A percentile compares a stretch with the other conserved stretches of the same genome.
These are phyloP conservation scores for Diplocarpon mali DNA, from an alignment of 2,329 filamentous ascomycete species.

Conservation along the genomic window DNA sequence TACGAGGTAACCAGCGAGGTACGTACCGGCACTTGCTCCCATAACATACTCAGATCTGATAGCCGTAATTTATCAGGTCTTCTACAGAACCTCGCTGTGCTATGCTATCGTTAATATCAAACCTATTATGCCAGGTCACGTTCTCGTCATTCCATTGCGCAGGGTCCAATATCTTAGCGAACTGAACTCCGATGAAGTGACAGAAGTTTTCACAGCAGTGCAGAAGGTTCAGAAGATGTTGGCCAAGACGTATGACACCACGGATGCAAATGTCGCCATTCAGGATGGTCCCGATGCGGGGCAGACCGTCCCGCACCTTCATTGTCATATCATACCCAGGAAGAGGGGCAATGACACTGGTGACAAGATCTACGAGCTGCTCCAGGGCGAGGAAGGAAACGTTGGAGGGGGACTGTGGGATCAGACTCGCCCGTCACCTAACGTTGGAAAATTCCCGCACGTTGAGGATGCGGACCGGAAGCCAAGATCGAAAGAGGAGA, in stretches of 20 bases:
- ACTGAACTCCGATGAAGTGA: constrained; percentile 26
- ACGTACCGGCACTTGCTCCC: constrained; percentile 4
- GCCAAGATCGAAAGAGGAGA: constrained; percentile 60
- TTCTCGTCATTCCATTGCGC: constrained; percentile 72
- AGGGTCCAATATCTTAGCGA: constrained; percentile 53
- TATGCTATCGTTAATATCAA: constrained; percentile 94
- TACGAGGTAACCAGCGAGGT: constrained; percentile 70
- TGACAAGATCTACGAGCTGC: constrained; percentile 70
- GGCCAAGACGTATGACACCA: constrained; percentile 37
- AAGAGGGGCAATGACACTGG: constrained; percentile 41
- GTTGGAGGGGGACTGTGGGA: constrained; percentile 61
- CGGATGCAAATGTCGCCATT: constrained; percentile 77
- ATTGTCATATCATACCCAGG: constrained; percentile 83
- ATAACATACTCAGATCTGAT: no score
- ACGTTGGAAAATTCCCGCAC: constrained; percentile 49
- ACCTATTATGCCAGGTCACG: constrained; percentile 83
- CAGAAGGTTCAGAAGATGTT: constrained; percentile 74
- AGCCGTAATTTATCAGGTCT: constrained; percentile 49
- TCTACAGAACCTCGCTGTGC: constrained; percentile 66
- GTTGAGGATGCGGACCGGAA: constrained; percentile 62
- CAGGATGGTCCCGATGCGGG: constrained; percentile 86
- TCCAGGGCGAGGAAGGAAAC: constrained; percentile 80
- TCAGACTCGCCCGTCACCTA: constrained; percentile 33
- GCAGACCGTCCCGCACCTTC: constrained; percentile 88
- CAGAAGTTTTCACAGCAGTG: constrained; percentile 79